Base-by-base conservation (phyloP, 2,329 filamentous ascomycete species). In the Lachnellula suecica region DNA sequence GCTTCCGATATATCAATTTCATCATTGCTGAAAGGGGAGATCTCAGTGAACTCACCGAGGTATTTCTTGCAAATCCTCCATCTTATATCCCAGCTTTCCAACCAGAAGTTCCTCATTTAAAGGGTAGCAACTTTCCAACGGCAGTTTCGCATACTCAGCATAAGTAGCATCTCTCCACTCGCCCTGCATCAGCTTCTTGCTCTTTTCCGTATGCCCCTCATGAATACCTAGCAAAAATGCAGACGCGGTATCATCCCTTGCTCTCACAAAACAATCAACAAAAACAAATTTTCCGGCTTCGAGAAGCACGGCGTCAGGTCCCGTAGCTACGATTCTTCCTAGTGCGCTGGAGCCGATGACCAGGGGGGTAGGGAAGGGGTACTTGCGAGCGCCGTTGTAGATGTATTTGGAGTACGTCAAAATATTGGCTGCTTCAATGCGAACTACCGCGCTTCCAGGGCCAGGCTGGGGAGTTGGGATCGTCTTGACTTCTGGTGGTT, bases 371-470 rank as follows among this genome's bases (percentile, higher is more conserved):
- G 69, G 62, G 44, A 68, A 62, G 3, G 60, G 48, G 56, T 68
- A 63, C 1, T 38, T 40, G 0, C 67, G 67, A 0, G 54, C 60
- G 11, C 72, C 73, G 27, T 67, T 66, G 61, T 73, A 71, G 41
- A 77, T 63, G 0, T 71, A 65, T 13, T 64, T 53, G 10, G 57
- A 54, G 58, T 77, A 76, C 5, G 69, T 64, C 8, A 75, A 42
- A 2, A 75, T 61, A 6, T 57, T 59, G 0, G 69, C 64, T 1
- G 61, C 59, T 9, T 71, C 52, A 38, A 78, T 62, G 1, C 62
- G 65, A n/a, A 77, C 62, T 7, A 78, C 49, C 2, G 68, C 72
- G n/a, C 61, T 70, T 6, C 75, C 74, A 0, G 64, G 59, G 3
- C 29, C 57, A 1, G 68, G 54, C 13, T 61, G 40, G 0, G 71